Conservation (phyloP, 208 protist genomes). For the Trypanosoma avium region DNA sequence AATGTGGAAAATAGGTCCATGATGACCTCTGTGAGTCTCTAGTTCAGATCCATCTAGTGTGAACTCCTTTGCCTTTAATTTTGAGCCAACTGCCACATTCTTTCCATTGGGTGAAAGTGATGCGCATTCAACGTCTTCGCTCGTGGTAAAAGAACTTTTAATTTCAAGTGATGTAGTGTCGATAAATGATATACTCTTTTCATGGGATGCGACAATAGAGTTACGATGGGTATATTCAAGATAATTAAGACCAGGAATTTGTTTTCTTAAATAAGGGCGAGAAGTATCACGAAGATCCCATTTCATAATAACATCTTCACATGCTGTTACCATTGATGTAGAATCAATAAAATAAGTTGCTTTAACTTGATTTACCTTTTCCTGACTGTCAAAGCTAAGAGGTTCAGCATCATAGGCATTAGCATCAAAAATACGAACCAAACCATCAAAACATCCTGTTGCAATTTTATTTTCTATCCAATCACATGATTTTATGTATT, state of each 20-base stretch:
- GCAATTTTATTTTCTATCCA: conserved; percentile 86
- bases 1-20: conserved; percentile 91
- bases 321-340: conserved; percentile 83
- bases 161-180: conserved; percentile 82
- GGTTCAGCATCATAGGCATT: conserved; percentile 76
- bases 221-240: conserved; percentile 88
- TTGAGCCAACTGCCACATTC: conserved; percentile 82
- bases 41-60: conserved; percentile 80
- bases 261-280: conserved; percentile 66
- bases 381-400: conserved; percentile 61
- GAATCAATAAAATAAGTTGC: conserved; percentile 84
- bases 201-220: conserved; percentile 78
- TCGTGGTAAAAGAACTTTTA: conserved; percentile 70
- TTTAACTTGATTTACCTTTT: conserved; percentile 72
- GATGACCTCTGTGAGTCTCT: conserved; percentile 89
- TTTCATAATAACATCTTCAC: conserved; percentile 84
- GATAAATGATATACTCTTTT: conserved; percentile 88
- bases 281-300: conserved; percentile 91
- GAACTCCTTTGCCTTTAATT: conserved; percentile 91
- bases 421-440: conserved; percentile 91
- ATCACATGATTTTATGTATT: conserved; percentile 94
- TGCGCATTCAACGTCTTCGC: conserved; percentile 86
- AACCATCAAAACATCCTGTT: conserved; percentile 90
- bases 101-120: conserved; percentile 85
- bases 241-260: conserved; percentile 86